Evolutionary conservation across 306 rosid species (phyloP).

Genomic region (Begonia peltatifolia): DNA sequence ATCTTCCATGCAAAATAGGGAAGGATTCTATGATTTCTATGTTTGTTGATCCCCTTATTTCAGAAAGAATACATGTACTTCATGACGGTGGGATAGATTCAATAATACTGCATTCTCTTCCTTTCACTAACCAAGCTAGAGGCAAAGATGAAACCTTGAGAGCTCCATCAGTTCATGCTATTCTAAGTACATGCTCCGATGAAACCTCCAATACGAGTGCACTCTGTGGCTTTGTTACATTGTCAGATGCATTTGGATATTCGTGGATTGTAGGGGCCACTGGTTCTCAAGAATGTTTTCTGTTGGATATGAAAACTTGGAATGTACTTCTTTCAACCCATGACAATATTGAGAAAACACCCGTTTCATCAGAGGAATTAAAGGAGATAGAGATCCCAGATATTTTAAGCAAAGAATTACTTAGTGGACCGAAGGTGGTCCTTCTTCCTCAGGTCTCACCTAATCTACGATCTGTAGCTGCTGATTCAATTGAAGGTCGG

Average conservation of each 20-base stretch:
- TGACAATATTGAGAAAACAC: slow-evolving; percentile 36
- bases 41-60: slow-evolving; percentile 69
- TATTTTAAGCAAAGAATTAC: slow-evolving; percentile 79
- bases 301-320: slow-evolving; percentile 84
- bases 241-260: slow-evolving; percentile 94
- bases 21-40: slow-evolving; percentile 43
- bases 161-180: slow-evolving; percentile 83
- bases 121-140: slow-evolving; percentile 65
- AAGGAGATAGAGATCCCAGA: slow-evolving; percentile 39
- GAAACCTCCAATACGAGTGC: slow-evolving; percentile 41
- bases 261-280: slow-evolving; percentile 86
- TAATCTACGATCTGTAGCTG: slow-evolving; percentile 60
- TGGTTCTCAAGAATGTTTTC: slow-evolving; percentile 53
- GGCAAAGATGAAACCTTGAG: slow-evolving; percentile 65
- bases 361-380: slow-evolving; percentile 17
- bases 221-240: slow-evolving; percentile 63
- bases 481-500: slow-evolving; percentile 93
- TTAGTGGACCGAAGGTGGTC: slow-evolving; percentile 69
- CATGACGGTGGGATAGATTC: slow-evolving; percentile 95
- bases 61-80: slow-evolving; percentile 70
- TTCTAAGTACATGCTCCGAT: slow-evolving; percentile 81
- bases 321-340: slow-evolving; percentile 52
- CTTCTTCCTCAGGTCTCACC: slow-evolving; percentile 65
- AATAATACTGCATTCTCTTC: slow-evolving; percentile 86
- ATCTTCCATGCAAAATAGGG: slow-evolving; percentile 49